Percentiles rank a stretch among this genome's conserved stretches.
phyloP scores from a whole-genome alignment of 768 basidiomycete species.

The Mycena capillaripes region DNA sequence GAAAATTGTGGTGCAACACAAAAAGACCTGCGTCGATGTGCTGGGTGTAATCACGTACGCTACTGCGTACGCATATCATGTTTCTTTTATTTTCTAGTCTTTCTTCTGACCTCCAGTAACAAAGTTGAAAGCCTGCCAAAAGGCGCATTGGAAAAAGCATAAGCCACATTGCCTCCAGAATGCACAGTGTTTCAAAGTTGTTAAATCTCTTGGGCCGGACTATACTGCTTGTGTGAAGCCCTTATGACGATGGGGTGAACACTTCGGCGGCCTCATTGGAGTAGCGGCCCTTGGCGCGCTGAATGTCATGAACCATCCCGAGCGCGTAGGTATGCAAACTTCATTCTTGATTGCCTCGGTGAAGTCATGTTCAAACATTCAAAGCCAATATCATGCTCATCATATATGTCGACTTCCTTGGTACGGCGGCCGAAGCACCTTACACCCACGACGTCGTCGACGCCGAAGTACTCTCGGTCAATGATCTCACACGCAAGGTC shows the following conservation, averaged over 20 bases:
- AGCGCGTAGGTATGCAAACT: not conserved
- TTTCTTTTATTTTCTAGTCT: not conserved
- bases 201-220: constrained; percentile 1
- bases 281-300: not conserved
- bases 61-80: constrained; percentile 21
- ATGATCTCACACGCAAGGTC: not conserved
- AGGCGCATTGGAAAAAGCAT: constrained; percentile 26
- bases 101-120: not conserved
- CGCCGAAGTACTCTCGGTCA: constrained; percentile 5
- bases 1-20: not conserved
- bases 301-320: constrained; percentile 5
- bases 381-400: constrained; percentile 1
- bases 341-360: not conserved
- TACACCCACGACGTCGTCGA: constrained; percentile 18
- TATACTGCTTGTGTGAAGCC: constrained; percentile 2
- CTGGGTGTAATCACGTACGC: constrained; percentile 6
- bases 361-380: constrained; percentile 1
- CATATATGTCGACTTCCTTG: constrained; percentile 13
- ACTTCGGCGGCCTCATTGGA: not conserved
- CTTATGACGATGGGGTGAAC: not conserved
- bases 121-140: constrained; percentile 25
- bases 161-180: constrained; percentile 19
- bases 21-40: constrained; percentile 11
- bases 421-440: not conserved
- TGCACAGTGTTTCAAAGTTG: not conserved